phyloP scores from a whole-genome alignment of 2,329 filamentous ascomycete species.

The Dothideomycetes sp. region DNA sequence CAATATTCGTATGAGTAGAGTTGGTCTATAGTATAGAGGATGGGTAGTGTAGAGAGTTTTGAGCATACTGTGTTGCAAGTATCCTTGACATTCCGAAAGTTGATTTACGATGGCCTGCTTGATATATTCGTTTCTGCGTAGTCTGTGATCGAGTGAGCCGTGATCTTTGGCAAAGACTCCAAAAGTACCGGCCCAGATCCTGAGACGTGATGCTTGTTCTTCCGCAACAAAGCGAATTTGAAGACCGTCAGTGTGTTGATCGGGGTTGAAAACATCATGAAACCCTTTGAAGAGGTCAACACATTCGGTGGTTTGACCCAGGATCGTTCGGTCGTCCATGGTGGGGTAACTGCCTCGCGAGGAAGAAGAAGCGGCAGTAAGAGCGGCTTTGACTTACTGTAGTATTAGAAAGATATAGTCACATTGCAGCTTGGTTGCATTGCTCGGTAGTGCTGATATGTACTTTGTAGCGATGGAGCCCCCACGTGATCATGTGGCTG shows the following conservation, averaged over 20 bases:
- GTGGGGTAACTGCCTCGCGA: background rate
- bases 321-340: background rate
- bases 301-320: background rate
- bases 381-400: background rate
- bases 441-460: too few species aligned
- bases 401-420: too few species aligned
- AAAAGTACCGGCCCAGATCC: conserved; percentile 18
- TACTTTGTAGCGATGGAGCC: too few species aligned
- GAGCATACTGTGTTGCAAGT: background rate
- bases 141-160: conserved; percentile 14
- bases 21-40: too few species aligned
- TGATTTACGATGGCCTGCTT: background rate
- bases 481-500: too few species aligned
- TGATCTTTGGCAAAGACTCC: conserved; percentile 17
- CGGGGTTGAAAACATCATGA: background rate
- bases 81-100: background rate
- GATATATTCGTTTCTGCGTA: background rate
- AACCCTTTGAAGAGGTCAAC: background rate
- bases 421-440: too few species aligned
- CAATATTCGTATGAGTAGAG: background rate
- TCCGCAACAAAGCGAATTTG: too few species aligned
- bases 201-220: conserved; percentile 16
- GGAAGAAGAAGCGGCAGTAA: background rate
- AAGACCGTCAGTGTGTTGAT: too few species aligned
- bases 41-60: too few species aligned